These are phyloP conservation scores for Vitis labrusca DNA, from an alignment of 164 flowering plant species.

Conservation along the genomic window DNA sequence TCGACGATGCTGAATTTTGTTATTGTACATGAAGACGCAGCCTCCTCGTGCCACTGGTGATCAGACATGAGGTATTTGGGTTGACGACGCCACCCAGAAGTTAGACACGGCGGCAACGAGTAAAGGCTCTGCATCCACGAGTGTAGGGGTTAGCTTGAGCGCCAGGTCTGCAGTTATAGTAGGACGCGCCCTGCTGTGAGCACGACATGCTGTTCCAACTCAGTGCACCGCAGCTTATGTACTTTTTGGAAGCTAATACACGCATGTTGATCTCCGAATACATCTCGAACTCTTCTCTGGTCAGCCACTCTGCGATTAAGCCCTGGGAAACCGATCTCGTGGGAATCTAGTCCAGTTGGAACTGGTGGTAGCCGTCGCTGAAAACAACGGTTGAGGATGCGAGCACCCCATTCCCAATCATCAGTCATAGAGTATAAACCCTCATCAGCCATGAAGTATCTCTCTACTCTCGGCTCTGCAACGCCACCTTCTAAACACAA, in stretches of 20 bases:
- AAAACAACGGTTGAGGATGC: constrained; percentile 22
- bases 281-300: constrained; percentile 37
- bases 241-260: constrained; percentile 46
- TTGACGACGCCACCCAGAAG: too few relatives aligned
- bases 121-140: constrained; percentile 62
- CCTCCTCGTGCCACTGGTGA: too few relatives aligned
- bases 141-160: constrained; percentile 73
- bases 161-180: constrained; percentile 68
- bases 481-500: too few relatives aligned
- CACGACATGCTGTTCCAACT: constrained; percentile 62
- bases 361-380: constrained; percentile 15
- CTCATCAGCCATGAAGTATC: too few relatives aligned
- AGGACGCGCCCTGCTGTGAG: constrained; percentile 67
- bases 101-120: constrained; percentile 47
- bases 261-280: constrained; percentile 61
- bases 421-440: too few relatives aligned
- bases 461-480: too few relatives aligned
- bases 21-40: too few relatives aligned
- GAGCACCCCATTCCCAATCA: too few relatives aligned
- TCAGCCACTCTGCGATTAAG: constrained; percentile 46
- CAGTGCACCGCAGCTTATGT: constrained; percentile 77
- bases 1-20: too few relatives aligned
- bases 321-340: constrained; percentile 32
- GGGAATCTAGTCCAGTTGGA: constrained; percentile 28
- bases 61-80: too few relatives aligned